Base-by-base conservation (phyloP, 2,329 filamentous ascomycete species). In the Botrytis cinerea region DNA sequence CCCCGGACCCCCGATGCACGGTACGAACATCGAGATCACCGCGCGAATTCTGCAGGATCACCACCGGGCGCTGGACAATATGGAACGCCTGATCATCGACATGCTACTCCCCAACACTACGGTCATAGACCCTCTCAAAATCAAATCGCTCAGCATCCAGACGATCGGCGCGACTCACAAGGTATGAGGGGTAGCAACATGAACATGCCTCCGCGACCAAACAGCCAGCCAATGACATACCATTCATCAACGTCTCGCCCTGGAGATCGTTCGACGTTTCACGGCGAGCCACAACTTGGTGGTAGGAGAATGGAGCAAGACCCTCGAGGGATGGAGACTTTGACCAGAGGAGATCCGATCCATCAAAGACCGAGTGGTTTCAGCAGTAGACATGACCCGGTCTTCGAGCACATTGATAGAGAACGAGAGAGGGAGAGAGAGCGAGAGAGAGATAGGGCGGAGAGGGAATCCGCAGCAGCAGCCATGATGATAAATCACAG, bases 1-100 rank as follows among this genome's bases (percentile, higher is more conserved):
- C 92, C 92, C 3, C 90, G 92, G 73, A 94, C 92, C 0, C 92
- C 92, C n/a, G 92, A 94, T 62, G 89, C 90, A 78, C 83, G 84
- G 72, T 88, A 89, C 82, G 85, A 89, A 81, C 76, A 73, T 66
- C 79, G 72, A 78, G 84, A 77, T 81, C 82, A 77, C 80, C 79
- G 76, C 85, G 75, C 83, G 38, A 81, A 79, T 54, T 80, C 77
- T 71, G 79, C 77, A 61, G 79, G 78, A 20, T 82, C 79, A 46
- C 80, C 78, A 38, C 82, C 57, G 83, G 87, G 78, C 83, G 82
- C 38, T 83, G 82, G 75, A 83, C 80, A 74, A 79, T 86, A 77
- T 83, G 83, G 71, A 81, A 90, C 88, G 0, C 89, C 88, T 40
- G 89, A 90, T 76, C 80, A 87, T 28, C 86, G 86, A 75, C 86